phyloP scores from a whole-genome alignment of 2,329 filamentous ascomycete genomes.

The Fusarium anguioides region DNA sequence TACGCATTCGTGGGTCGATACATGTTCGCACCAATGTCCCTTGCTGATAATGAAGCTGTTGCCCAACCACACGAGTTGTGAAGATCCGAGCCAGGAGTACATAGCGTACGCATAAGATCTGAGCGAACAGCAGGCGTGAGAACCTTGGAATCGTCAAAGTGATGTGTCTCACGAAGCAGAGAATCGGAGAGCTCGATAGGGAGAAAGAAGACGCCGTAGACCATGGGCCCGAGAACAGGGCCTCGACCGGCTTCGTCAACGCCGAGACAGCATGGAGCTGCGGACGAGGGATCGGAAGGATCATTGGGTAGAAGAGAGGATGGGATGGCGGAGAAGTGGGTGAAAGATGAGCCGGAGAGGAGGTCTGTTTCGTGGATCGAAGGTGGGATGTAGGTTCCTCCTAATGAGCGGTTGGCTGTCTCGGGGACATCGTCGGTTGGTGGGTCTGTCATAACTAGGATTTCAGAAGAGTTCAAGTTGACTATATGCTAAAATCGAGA shows the following conservation, averaged over 20 bases:
- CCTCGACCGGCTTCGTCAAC: constrained; percentile 95
- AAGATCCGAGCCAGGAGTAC: constrained; percentile 67
- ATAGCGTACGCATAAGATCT: constrained; percentile 75
- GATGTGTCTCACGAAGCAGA: constrained; percentile 81
- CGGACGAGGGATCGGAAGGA: constrained; percentile 48
- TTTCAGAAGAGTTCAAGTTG: neutral
- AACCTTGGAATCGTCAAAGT: constrained; percentile 96
- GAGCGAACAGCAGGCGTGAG: constrained; percentile 84
- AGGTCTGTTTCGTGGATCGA: constrained; percentile 70
- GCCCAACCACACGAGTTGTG: constrained; percentile 80
- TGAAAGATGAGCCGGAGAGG: constrained; percentile 74
- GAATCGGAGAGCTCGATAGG: constrained; percentile 77
- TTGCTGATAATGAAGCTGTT: constrained; percentile 80
- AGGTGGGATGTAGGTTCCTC: constrained; percentile 70
- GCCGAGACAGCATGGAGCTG: constrained; percentile 75
- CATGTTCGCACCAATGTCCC: constrained; percentile 85
- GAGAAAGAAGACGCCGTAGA: constrained; percentile 78
- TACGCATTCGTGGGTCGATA: constrained; percentile 73
- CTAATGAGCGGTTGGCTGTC: constrained; percentile 16
- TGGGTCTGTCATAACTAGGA: constrained; percentile 53
- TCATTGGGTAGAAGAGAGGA: constrained; percentile 63
- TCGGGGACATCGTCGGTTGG: constrained; percentile 50
- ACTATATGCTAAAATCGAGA: neutral
- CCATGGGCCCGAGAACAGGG: constrained; percentile 87
- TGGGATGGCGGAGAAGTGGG: constrained; percentile 77